Base-by-base conservation (phyloP, 352 stramenopile species). In the Phytophthora fragariae region DNA sequence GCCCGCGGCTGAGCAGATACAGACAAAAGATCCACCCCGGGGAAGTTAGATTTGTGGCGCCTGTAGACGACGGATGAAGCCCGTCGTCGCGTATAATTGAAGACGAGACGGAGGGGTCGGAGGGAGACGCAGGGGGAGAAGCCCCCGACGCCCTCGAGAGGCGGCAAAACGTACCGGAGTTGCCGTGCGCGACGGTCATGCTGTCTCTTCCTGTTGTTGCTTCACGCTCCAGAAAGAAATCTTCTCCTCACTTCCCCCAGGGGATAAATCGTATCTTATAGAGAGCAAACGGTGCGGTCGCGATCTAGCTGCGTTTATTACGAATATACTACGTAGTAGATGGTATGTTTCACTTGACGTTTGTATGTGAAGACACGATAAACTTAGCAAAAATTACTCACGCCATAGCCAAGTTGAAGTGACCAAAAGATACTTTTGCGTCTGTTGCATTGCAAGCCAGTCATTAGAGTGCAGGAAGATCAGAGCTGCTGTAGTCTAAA, bases 1-100 rank as follows among this genome's bases (percentile, higher is more conserved):
- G 60, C 91, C 92, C 60, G 86, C 89, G 65, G 91, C 93, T 98
- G 62, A 53, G 39, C 35, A 77, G 17, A 61, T 50, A 70, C 21
- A 67, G 15, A 59, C 21, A 74, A 83, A 77, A 81, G 70, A 81
- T 81, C 70, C 65, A 81, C 46, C 61, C 54, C 57, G 55, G 56
- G 27, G 66, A 79, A 77, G 66, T 82, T 75, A 79, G 60, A 64
- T 50, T 79, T 68, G 27, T 35, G 59, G 46, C 17, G 11, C 21
- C 55, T 60, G 62, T 27, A 77, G 37, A 46, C 19, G 9, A 7
- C 44, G 17, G 15, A 14, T 70, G 21, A 64, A 68, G 55, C 21
- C 59, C 50, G 44, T 2, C 62, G 19, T 54, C 52, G 54, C 44
- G 46, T 60, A 63, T 29, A 55, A 47, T 65, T 29, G 31, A 15